Base-by-base conservation (phyloP, 208 protist species). In the Vickermania spadyakhi region DNA sequence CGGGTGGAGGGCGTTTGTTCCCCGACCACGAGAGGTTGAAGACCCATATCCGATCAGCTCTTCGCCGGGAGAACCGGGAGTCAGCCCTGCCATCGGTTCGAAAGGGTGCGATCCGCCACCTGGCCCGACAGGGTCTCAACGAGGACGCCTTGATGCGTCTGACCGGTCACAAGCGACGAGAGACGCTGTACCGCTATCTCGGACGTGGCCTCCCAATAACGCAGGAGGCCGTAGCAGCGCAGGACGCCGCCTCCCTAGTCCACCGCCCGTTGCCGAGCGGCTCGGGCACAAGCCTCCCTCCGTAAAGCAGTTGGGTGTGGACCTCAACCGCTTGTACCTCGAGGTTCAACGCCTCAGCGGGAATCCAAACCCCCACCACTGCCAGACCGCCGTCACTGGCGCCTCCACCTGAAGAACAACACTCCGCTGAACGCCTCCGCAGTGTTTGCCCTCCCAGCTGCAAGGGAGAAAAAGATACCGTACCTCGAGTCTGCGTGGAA, bases 371-470 rank as follows among this genome's bases (percentile, higher is more conserved):
- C 51, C 41, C 51, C n/a, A 55, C 13, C n/a, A 5, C 25, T 5
- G 5, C 25, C 51, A 22, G 21, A 55, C 51, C 51, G 21, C 21
- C 13, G 51, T 22, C 13, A 18, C 7, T 55, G 51, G 51, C 51
- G 21, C 11, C 51, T 55, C 51, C 51, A 55, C 51, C 51, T 55
- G 26, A 53, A 62, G 58, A 53, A 45, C 58, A 45, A 23, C 31
- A 62, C 58, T 3, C 29, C 31, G 11, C 29, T 53, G 27, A 2
- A 62, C 21, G 25, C 21, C 21, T 11, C 21, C 13, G 51, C 51
- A 18, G 25, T 55, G 21, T 27, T 55, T 55, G 51, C 51, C 7
- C 13, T 55, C n/a, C 51, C 51, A 5, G 26, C 51, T 7, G 25
- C 13, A 55, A 5, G 21, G 13, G 41, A 11, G 41, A 27, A 18